Evolutionary conservation across 2,329 filamentous ascomycete genomes (phyloP).

Genomic region (Didymella exigua): DNA sequence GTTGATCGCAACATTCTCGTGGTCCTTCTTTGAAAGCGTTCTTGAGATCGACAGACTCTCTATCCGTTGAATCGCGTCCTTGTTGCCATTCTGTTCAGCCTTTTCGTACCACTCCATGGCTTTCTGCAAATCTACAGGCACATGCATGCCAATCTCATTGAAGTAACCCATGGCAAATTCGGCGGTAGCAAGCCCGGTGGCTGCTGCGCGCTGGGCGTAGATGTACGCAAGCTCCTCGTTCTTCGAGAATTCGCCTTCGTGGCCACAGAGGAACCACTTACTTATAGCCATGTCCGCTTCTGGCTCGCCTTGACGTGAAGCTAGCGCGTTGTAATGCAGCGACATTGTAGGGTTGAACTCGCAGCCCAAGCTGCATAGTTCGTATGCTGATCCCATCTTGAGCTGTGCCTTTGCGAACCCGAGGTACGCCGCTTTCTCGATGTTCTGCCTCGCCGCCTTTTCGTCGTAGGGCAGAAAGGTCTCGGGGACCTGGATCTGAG

Average conservation of each 20-base stretch:
- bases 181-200: slow-evolving; percentile 80
- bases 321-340: slow-evolving; percentile 92
- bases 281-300: slow-evolving; percentile 96
- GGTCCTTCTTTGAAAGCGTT: slow-evolving; percentile 85
- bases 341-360: slow-evolving; percentile 94
- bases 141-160: slow-evolving; percentile 92
- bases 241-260: slow-evolving; percentile 89
- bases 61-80: slow-evolving; percentile 80
- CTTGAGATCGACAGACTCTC: slow-evolving; percentile 83
- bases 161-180: slow-evolving; percentile 99
- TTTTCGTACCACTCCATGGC: slow-evolving; percentile 89
- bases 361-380: slow-evolving; percentile 90
- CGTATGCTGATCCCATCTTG: slow-evolving; percentile 96
- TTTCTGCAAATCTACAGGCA: slow-evolving; percentile 80
- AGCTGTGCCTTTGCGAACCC: slow-evolving; percentile 96
- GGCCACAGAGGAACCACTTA: slow-evolving; percentile 97
- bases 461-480: slow-evolving; percentile 72
- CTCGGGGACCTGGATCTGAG: slow-evolving; percentile 85
- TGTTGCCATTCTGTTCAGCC: slow-evolving; percentile 88
- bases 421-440: slow-evolving; percentile 94
- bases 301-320: slow-evolving; percentile 86
- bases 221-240: slow-evolving; percentile 93
- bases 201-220: slow-evolving; percentile 86
- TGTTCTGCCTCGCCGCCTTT: slow-evolving; percentile 77
- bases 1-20: slow-evolving; percentile 87